phyloP scores from a whole-genome alignment of 306 rosid species.

The Cicer judaicum region DNA sequence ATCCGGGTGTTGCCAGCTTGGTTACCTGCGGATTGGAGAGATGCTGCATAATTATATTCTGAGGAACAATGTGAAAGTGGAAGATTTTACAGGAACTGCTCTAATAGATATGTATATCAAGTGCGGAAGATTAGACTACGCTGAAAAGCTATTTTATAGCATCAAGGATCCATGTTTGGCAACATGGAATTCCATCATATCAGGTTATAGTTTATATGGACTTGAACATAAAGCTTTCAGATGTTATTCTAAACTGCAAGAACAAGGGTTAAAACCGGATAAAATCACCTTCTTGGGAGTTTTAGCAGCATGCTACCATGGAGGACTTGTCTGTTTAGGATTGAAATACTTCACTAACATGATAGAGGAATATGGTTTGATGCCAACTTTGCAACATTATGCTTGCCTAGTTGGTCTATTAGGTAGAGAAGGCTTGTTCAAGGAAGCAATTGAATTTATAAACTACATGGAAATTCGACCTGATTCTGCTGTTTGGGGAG shows the following conservation, averaged over 20 bases:
- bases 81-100: slow-evolving; percentile 72
- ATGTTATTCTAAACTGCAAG: slow-evolving; percentile 60
- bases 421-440: slow-evolving; percentile 69
- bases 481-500: slow-evolving; percentile 81
- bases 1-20: slow-evolving; percentile 80
- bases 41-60: slow-evolving; percentile 60
- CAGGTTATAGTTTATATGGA: slow-evolving; percentile 75
- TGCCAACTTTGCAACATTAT: slow-evolving; percentile 72
- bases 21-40: slow-evolving; percentile 64
- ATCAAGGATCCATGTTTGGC: slow-evolving; percentile 73
- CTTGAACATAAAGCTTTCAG: slow-evolving; percentile 65
- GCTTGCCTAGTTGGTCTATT: slow-evolving; percentile 73
- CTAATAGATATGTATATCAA: slow-evolving; percentile 83
- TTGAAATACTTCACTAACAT: slow-evolving; percentile 53
- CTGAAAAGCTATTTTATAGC: slow-evolving; percentile 65
- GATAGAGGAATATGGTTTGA: slow-evolving; percentile 56
- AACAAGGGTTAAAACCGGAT: slow-evolving; percentile 67
- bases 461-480: slow-evolving; percentile 63
- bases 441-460: slow-evolving; percentile 63
- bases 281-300: slow-evolving; percentile 74
- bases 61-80: slow-evolving; percentile 62
- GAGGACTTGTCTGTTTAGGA: slow-evolving; percentile 68
- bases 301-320: slow-evolving; percentile 75
- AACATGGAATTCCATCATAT: slow-evolving; percentile 84
- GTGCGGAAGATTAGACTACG: slow-evolving; percentile 76